These are phyloP conservation scores for Echinosophora koreensis DNA, from an alignment of 306 rosid genomes.

Conservation along the genomic window DNA sequence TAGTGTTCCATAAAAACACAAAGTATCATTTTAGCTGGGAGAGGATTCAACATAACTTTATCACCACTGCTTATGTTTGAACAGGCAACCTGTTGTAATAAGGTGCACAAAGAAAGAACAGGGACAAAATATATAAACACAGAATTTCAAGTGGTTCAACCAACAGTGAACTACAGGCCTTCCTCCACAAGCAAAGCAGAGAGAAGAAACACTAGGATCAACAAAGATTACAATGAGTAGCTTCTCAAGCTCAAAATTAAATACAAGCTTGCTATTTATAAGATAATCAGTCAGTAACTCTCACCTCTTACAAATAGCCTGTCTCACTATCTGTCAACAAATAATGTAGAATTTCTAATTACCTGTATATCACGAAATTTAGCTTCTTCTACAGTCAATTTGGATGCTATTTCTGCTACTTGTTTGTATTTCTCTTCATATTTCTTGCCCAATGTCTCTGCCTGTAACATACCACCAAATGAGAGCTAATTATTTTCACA, in stretches of 20 bases:
- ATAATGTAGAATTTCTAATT: constrained; percentile 39
- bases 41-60: neutral
- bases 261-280: neutral
- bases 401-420: constrained; percentile 91
- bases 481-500: constrained; percentile 37
- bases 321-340: constrained; percentile 17
- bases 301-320: constrained; percentile 24
- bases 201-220: constrained; percentile 1
- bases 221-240: neutral
- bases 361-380: constrained; percentile 93
- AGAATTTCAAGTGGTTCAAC: constrained; percentile 12
- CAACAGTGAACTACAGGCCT: neutral
- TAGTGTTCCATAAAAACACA: neutral
- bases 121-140: neutral
- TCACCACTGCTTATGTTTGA: neutral
- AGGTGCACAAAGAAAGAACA: neutral
- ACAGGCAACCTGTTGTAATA: constrained; percentile 13
- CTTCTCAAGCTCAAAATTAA: neutral
- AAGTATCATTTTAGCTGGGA: neutral
- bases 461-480: constrained; percentile 62
- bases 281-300: constrained; percentile 27
- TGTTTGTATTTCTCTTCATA: constrained; percentile 96
- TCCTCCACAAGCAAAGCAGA: neutral
- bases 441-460: constrained; percentile 77
- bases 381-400: constrained; percentile 90